Percentiles rank a stretch among this genome's conserved stretches.
Conservation (phyloP, 208 protist species). For the Acanthamoeba polyphaga region DNA sequence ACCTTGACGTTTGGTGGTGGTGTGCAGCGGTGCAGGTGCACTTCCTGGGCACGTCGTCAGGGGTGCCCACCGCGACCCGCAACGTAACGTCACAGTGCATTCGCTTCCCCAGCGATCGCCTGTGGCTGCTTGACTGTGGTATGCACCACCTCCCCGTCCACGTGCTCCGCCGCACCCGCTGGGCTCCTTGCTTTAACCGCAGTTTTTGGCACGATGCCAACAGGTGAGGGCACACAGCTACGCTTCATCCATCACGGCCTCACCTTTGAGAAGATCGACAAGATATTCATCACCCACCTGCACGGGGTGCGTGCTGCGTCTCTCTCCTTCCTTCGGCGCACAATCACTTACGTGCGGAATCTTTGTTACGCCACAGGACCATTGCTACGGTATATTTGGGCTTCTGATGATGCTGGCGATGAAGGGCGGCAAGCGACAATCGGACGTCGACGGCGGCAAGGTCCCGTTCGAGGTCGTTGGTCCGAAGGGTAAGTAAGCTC, state of each 20-base stretch:
- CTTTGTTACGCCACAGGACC: not conserved
- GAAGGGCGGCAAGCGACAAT: conserved; percentile 11
- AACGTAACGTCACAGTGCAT: conserved; percentile 19
- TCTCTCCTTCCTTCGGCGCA: no score
- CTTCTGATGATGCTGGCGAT: conserved; percentile 19
- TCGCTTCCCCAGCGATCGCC: not conserved
- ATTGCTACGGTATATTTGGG: conserved; percentile 14
- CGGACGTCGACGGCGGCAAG: not conserved
- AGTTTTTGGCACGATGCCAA: no score
- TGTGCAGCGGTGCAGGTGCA: conserved; percentile 10
- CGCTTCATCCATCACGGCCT: conserved; percentile 7
- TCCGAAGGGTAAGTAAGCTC: not conserved
- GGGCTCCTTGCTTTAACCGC: not conserved
- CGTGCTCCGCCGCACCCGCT: no score
- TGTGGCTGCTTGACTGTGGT: conserved; percentile 36
- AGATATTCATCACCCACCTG: conserved; percentile 21
- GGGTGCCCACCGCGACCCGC: not conserved
- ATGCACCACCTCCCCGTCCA: no score
- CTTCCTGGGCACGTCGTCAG: conserved; percentile 12
- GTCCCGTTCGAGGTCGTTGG: not conserved
- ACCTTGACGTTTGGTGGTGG: not conserved
- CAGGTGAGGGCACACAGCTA: conserved; percentile 30
- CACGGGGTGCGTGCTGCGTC: not conserved
- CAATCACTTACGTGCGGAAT: no score
- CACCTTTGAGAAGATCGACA: conserved; percentile 18